Evolutionary conservation across 2,329 filamentous ascomycete genomes (phyloP).

Genomic region (Dactylellina leptospora): DNA sequence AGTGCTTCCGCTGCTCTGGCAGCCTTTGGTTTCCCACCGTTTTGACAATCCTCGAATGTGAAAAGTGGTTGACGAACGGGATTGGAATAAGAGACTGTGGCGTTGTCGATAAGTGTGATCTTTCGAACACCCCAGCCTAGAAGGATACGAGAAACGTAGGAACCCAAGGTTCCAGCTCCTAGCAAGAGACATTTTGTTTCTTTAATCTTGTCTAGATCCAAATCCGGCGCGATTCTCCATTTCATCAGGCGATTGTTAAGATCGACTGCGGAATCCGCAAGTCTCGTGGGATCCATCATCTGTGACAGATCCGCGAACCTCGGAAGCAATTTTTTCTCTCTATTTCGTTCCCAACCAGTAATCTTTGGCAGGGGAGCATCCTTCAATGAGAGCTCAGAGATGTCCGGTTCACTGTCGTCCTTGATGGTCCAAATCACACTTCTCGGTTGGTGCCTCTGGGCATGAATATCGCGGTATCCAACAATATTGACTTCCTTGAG

Average conservation of each 20-base stretch:
- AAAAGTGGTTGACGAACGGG: slow-evolving; percentile 95
- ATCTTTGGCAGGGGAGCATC: slow-evolving; percentile 76
- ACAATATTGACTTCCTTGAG: slow-evolving; percentile 81
- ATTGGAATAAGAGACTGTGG: slow-evolving; percentile 91
- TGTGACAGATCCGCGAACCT: slow-evolving; percentile 84
- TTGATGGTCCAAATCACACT: slow-evolving; percentile 78
- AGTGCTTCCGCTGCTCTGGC: slow-evolving; percentile 80
- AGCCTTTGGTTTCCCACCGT: slow-evolving; percentile 86
- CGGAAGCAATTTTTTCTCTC: slow-evolving; percentile 77
- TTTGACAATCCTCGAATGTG: slow-evolving; percentile 84
- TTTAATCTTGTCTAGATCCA: slow-evolving; percentile 89
- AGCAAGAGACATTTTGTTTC: slow-evolving; percentile 87
- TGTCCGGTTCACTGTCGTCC: slow-evolving; percentile 63
- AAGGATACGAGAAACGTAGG: slow-evolving; percentile 89
- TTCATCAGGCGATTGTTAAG: slow-evolving; percentile 98
- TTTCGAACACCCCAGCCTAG: slow-evolving; percentile 96
- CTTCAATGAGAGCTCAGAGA: slow-evolving; percentile 56
- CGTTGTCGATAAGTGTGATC: slow-evolving; percentile 96
- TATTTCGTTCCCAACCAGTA: slow-evolving; percentile 92
- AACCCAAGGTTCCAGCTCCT: slow-evolving; percentile 90
- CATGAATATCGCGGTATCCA: slow-evolving; percentile 86
- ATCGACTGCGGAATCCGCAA: slow-evolving; percentile 94
- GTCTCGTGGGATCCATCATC: slow-evolving; percentile 83
- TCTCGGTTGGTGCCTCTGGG: slow-evolving; percentile 78
- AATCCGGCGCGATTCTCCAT: slow-evolving; percentile 89